Conservation (phyloP, 2,329 filamentous ascomycete species). For the Fusarium nisikadoi region DNA sequence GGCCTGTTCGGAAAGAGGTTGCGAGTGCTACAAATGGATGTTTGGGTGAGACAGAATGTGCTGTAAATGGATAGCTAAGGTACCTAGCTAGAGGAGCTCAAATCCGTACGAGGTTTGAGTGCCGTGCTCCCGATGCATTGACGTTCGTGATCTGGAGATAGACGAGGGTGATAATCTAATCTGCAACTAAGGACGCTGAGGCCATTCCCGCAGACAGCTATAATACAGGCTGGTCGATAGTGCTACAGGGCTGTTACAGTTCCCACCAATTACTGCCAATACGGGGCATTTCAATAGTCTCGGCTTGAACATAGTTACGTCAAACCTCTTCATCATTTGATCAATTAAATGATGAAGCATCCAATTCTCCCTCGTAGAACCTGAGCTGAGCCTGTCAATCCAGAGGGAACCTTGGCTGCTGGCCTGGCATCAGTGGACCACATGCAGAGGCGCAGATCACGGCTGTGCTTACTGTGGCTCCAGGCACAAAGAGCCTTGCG, state of each 20-base stretch:
- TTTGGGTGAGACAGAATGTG: constrained; percentile 14
- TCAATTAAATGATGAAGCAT: not conserved
- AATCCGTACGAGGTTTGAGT: not conserved
- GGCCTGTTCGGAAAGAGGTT: constrained; percentile 21
- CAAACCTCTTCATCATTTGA: not conserved
- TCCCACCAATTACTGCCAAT: not conserved
- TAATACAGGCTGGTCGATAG: not conserved
- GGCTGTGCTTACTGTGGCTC: constrained; percentile 31
- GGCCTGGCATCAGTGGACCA: constrained; percentile 14
- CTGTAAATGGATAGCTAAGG: constrained; percentile 17
- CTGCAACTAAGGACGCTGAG: not conserved
- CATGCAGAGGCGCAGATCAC: constrained; percentile 25
- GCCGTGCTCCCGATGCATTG: constrained; percentile 19
- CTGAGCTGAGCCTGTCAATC: not conserved
- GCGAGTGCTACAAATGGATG: constrained; percentile 1
- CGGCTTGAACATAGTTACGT: not conserved
- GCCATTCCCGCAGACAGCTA: not conserved
- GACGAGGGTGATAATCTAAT: not conserved
- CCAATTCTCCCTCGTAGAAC: not conserved
- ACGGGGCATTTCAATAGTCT: not conserved
- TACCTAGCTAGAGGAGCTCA: not conserved
- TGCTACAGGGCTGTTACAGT: not conserved
- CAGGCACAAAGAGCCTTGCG: constrained; percentile 18
- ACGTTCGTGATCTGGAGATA: not conserved
- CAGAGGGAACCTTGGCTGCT: constrained; percentile 1